These are phyloP conservation scores for Hypoxylon rubiginosum DNA, from an alignment of 2,329 filamentous ascomycete genomes.

Conservation along the genomic window DNA sequence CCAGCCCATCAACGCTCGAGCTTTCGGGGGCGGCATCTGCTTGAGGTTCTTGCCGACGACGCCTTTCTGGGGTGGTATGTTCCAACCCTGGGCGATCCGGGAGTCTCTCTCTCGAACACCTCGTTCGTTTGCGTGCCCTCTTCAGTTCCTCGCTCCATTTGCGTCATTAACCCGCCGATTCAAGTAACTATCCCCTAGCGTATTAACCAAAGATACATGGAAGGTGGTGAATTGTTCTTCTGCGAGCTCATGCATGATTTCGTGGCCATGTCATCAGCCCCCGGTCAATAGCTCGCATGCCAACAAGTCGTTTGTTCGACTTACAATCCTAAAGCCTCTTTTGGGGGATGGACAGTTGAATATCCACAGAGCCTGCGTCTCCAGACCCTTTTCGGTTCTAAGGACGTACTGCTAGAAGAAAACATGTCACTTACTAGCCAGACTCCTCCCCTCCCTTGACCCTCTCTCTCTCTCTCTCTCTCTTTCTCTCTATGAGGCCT, in stretches of 20 bases:
- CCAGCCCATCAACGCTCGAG: slow-evolving; percentile 23
- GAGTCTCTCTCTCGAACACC: slow-evolving; percentile 42
- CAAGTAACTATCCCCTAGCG: slow-evolving; percentile 46
- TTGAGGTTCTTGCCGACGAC: slow-evolving; percentile 36
- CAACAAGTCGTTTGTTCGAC: slow-evolving; percentile 50
- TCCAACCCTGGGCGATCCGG: slow-evolving; percentile 28
- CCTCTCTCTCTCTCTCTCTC: background rate
- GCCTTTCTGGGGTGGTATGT: slow-evolving; percentile 24
- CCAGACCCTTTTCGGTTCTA: slow-evolving; percentile 22
- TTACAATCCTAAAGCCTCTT: slow-evolving; percentile 44
- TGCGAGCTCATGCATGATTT: slow-evolving; percentile 61
- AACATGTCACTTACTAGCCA: slow-evolving; percentile 44
- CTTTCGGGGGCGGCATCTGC: slow-evolving; percentile 28
- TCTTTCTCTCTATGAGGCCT: background rate
- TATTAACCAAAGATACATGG: slow-evolving; percentile 48
- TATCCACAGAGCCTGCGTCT: slow-evolving; percentile 35
- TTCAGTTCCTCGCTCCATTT: slow-evolving; percentile 48
- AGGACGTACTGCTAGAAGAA: slow-evolving; percentile 29
- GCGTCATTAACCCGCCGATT: slow-evolving; percentile 51
- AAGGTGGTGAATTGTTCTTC: slow-evolving; percentile 52
- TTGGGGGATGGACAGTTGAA: slow-evolving; percentile 33
- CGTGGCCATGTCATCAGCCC: slow-evolving; percentile 58
- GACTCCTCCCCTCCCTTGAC: slow-evolving; percentile 45
- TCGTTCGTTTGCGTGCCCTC: slow-evolving; percentile 48
- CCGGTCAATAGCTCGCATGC: slow-evolving; percentile 55